Evolutionary conservation across 139 green algal species (phyloP), one percentile per base, ranked within the genome.

Genomic region (Coccomyxa sp.): DNA sequence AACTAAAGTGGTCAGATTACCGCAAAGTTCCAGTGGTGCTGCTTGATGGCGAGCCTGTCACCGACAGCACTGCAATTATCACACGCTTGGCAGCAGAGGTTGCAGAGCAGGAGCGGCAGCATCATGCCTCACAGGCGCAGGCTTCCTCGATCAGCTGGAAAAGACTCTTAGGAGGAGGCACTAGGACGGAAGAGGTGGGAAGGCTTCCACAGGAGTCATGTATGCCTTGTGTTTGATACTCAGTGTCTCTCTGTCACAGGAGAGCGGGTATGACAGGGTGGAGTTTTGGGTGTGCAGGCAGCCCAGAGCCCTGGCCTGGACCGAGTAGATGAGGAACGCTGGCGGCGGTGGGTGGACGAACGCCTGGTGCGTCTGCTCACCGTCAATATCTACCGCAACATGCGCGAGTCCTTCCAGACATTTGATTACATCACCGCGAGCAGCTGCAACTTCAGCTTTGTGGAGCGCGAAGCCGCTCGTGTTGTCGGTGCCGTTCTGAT

Each of bases 361-460:
- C 88, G 92, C 76, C 88, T 99, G 66, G 96, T 99, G 45, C 85
- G 84, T 23, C 82, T 92, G 58, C 87, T 99, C 31, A 99, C 97
- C 23, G 92, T 96, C 68, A 99, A 99, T 92, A 99, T 99, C 85
- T 99, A 99, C 90, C 91, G 96, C 85, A 97, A 88, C 74, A 77
- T 76, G 81, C 90, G 87, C 27, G 95, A 98, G 86, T 89, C 92
- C 0, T 94, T 88, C 84, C 84, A 95, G 71, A 97, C 94, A 10
- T 97, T 97, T 89, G 89, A 93, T 68, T 98, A 98, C 93, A 95
- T 98, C 87, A 90, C 92, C 0, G 80, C 93, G 80, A 86, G 71
- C 71, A 31, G 71, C 71, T 77, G 93, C 25, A 95, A 97, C 82
- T 96, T 96, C 79, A 78, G 80, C 86, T 93, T 87, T 83, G 87